Conservation (phyloP, 495 filamentous ascomycete genomes). For the Friedmanniomyces simplex region DNA sequence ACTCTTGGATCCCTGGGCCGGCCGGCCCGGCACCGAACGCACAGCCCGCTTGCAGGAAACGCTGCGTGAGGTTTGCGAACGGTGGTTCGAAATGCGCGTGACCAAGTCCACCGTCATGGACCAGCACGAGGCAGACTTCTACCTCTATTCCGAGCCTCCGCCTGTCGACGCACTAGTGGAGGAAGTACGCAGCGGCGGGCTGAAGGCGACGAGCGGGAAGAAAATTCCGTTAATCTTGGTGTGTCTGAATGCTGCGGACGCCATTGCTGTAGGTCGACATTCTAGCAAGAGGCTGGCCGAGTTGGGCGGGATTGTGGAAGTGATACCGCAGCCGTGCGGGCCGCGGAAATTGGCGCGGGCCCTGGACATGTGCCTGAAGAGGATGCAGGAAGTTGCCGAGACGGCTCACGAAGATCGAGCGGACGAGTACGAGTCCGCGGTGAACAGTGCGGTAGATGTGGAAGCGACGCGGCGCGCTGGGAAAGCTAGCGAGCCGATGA, state of each 20-base stretch:
- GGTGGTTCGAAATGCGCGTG: neutral
- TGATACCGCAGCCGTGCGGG: constrained; percentile 5
- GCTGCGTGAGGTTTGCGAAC: neutral
- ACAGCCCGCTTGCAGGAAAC: neutral
- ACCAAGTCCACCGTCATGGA: neutral
- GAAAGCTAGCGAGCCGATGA: neutral
- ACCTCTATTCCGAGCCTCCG: constrained; percentile 1
- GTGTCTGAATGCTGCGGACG: neutral
- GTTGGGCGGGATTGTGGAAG: neutral
- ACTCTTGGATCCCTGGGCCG: neutral
- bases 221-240: constrained; percentile 1
- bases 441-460: neutral
- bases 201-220: neutral
- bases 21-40: neutral
- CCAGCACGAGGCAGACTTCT: neutral
- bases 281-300: neutral
- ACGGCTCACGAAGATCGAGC: neutral
- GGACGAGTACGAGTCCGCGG: neutral
- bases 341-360: constrained; percentile 4
- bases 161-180: neutral
- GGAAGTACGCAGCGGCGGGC: neutral
- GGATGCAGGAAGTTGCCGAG: neutral
- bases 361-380: neutral
- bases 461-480: neutral
- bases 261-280: neutral